Base-by-base conservation (phyloP, 495 filamentous ascomycete species). In the Aspergillus affinis region DNA sequence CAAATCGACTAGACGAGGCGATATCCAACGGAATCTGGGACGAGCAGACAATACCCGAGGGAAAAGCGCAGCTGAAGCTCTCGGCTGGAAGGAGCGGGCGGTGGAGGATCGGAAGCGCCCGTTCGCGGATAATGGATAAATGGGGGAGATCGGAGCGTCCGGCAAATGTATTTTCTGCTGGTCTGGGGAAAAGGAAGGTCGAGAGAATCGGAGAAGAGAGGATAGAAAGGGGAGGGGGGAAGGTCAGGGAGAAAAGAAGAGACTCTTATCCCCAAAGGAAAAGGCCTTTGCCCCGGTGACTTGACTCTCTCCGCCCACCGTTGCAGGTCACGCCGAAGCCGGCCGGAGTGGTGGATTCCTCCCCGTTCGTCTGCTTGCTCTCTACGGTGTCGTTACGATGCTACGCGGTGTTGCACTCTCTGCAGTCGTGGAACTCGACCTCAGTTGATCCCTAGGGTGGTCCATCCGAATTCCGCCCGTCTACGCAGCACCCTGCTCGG, bases 311-410 rank as follows among this genome's bases (percentile, higher is more conserved):
- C 61, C 64, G 64, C 64, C 61, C 64, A 63, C 72, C 67, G 69
- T 63, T 54, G 51, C 41, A 44, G 48, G 51, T 61, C 70, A 72
- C 69, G 73, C 75, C 75, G 73, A 75, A 73, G 72, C 71, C 75
- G 75, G 73, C 55, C 41, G 19, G 41, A 19, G 36, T 41, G 36
- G 36, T 26, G 23, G 23, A 26, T 4, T 26, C 23, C 23, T 26
- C 23, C 23, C 23, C 23, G 23, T 26, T 26, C 23, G 23, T 26
- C 23, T 26, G 23, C 23, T 26, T 26, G 23, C 23, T 26, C 23
- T 26, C 23, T 26, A 26, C 23, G 23, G 23, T 4, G 23, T 26
- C 23, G 23, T 4, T 26, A 26, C 23, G 23, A 2, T 26, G 23
- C 23, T 26, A 26, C 2, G 2, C 23, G 2, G 4, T 4, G 23